Evolutionary conservation across 768 basidiomycete species (phyloP), one percentile per base, ranked within the genome.

Genomic region (Leccinum boreale): DNA sequence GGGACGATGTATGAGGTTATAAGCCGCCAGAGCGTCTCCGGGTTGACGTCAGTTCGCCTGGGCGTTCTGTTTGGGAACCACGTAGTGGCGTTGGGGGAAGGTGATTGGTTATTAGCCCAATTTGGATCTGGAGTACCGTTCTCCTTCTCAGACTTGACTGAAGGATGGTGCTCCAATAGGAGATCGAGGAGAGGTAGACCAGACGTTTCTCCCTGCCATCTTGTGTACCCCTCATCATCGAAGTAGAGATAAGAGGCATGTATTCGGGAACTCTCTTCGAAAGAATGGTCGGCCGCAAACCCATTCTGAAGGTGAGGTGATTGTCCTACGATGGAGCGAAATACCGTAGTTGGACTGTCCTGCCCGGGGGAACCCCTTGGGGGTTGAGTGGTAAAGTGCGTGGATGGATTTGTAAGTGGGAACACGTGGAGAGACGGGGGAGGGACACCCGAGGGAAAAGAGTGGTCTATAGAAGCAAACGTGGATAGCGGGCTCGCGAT

Each of bases 171-270:
- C 67, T 93, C 92, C 28, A 92, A 83, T 26, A 97, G 77, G 8
- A 92, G 74, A 70, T 95, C 91, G 26, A 95, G 81, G 4, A 96
- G 81, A 5, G 94, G 94, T 0, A 96, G 81, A 24, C 94, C 94
- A 4, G 93, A 95, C 1, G 92, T 92, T 66, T 95, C 93, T 29
- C 94, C 94, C 74, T 93, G 91, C 91, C 91, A 93, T 56, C 91
- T 77, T 0, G 91, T 90, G 67, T 86, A 89, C 3, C 91, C 91
- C 69, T 92, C 90, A 66, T 93, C 90, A 61, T 93, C 91, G 58
- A 90, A 85, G 68, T 93, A 93, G 33, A 93, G 80, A 69, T 93
- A 93, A 0, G 89, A 90, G 2, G 89, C 87, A 0, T 86, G 82
- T 45, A 91, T 81, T 26, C 84, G 81, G 12, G 85, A 79, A 1